Evolutionary conservation across 768 basidiomycete genomes (phyloP).

Genomic region (Lactifluus echinatus): DNA sequence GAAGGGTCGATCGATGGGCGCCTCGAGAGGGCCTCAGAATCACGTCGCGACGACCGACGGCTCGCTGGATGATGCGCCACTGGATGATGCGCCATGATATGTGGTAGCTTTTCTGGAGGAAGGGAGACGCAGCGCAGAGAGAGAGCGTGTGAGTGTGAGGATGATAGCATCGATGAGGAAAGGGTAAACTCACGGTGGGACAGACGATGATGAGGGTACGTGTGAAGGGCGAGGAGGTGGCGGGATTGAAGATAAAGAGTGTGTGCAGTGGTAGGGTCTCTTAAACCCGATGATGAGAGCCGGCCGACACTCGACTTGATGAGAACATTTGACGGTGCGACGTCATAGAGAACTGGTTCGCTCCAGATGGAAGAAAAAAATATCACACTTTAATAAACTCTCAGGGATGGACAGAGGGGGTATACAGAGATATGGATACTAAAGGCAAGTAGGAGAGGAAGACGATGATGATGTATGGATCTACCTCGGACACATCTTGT

Average conservation of each 20-base stretch:
- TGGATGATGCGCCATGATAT: constrained; percentile 28
- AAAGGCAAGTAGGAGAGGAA: neutral
- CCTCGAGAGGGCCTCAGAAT: constrained; percentile 49
- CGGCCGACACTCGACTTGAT: neutral
- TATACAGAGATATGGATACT: neutral
- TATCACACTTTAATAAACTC: neutral
- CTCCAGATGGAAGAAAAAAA: neutral
- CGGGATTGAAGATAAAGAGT: constrained; percentile 3
- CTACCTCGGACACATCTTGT: neutral
- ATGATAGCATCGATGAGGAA: neutral
- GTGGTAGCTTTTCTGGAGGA: constrained; percentile 16
- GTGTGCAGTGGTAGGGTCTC: neutral
- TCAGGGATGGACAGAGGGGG: neutral
- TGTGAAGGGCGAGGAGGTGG: neutral
- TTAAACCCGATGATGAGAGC: neutral
- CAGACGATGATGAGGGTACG: neutral
- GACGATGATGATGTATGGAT: neutral
- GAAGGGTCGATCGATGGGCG: constrained; percentile 71
- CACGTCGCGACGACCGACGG: constrained; percentile 36
- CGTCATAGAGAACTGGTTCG: neutral
- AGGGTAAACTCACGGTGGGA: constrained; percentile 15
- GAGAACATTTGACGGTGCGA: neutral
- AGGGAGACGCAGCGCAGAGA: too few species aligned
- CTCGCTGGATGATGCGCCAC: constrained; percentile 28
- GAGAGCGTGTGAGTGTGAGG: neutral